Base-by-base conservation (phyloP, 2,329 filamentous ascomycete species). In the Microcyclospora tardicrescens region DNA sequence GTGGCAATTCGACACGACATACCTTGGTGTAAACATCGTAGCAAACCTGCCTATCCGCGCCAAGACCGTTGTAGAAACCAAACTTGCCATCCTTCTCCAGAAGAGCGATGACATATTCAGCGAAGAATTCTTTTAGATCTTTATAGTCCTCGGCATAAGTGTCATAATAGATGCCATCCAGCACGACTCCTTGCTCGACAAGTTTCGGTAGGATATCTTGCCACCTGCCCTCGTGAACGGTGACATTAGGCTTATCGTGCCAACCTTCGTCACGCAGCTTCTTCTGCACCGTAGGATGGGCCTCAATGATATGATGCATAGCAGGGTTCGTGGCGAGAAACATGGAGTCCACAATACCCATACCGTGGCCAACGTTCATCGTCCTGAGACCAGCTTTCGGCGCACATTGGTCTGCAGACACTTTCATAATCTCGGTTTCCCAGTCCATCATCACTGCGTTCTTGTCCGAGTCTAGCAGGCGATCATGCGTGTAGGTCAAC, bases 111-210 rank as follows among this genome's bases (percentile, higher is more conserved):
- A 96, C 79, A 50, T 81, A 77, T 59, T 96, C 91, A 2, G 74
- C 80, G 58, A 96, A 94, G 65, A 96, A 95, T 43, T 78, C 70
- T 34, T 81, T 80, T 19, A 96, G 75, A 58, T 89, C 83, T 2
- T 70, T 68, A 61, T 96, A 98, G 46, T 91, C 84, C 63, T 98
- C 91, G 6, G 86, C 91, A 60, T 96, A 96, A 0, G 91, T 98
- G 57, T 98, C 91, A 55, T 95, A 96, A 66, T 96, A 98, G 49
- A 98, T 67, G 10, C 60, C 67, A 43, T 71, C 66, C 38, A 69
- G 65, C 15, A 56, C 49, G 5, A 60, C 55, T 30, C 61, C 63
- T 41, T 65, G 54, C 41, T 62, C 61, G 3, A 67, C 54, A 0
- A 70, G 57, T 28, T 56, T 56, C 1, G 65, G 65, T 2, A 70